Percentiles rank a stretch among this genome's conserved stretches.
Conservation (phyloP, 495 filamentous ascomycete species). For the Neurospora sp. region DNA sequence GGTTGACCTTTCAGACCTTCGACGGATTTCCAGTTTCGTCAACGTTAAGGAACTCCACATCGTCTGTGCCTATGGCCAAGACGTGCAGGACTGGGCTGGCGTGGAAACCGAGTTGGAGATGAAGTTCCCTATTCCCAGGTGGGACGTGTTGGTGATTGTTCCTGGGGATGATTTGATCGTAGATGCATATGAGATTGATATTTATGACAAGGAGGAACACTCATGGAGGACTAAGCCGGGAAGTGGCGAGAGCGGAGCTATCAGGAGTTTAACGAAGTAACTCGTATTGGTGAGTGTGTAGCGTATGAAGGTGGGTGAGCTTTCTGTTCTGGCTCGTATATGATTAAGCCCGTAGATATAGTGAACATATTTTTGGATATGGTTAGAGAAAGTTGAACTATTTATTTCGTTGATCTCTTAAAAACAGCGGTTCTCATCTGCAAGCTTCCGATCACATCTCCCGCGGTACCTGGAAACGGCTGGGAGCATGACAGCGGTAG, state of each 20-base stretch:
- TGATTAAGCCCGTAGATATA: background rate
- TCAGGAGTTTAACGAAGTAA: background rate
- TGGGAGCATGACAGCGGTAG: background rate
- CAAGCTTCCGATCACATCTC: background rate
- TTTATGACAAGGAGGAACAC: background rate
- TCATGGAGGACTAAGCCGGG: background rate
- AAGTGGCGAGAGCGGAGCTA: background rate
- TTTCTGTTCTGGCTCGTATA: background rate
- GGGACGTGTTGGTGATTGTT: background rate
- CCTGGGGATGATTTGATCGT: background rate
- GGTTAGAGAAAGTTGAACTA: background rate
- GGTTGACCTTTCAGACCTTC: background rate
- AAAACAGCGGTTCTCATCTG: background rate
- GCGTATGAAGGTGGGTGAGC: background rate
- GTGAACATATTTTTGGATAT: background rate
- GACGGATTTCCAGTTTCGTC: background rate
- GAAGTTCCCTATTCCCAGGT: background rate
- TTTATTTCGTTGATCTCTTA: background rate
- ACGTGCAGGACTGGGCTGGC: background rate
- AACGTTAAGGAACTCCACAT: background rate
- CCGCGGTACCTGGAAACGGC: background rate
- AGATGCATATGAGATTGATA: background rate
- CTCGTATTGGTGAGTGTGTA: background rate
- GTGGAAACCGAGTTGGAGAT: background rate
- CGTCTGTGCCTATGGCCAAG: background rate